Percentiles rank a stretch among this genome's conserved stretches.
Conservation (phyloP, 306 rosid species). For the Quercus mongolica region DNA sequence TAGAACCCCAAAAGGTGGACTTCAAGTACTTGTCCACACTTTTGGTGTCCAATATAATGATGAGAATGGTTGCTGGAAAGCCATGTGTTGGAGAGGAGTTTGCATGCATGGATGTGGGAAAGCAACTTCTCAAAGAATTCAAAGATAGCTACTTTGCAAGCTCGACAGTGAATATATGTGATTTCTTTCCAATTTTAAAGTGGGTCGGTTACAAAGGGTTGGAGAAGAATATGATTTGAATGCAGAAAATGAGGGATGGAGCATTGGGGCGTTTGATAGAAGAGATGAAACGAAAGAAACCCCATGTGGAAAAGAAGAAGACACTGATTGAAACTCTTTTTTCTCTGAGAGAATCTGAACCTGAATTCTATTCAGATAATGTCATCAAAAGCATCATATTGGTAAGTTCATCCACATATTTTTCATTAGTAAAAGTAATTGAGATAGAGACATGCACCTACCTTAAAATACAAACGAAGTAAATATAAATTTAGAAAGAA, state of each 20-base stretch:
- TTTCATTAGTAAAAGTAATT: no score
- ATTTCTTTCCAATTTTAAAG: conserved; percentile 28
- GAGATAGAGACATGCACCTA: no score
- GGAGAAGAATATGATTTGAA: conserved; percentile 23
- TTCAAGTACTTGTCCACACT: neutral
- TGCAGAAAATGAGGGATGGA: conserved; percentile 18
- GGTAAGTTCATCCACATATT: neutral
- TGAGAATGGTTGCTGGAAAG: conserved; percentile 33
- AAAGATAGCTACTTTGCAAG: neutral
- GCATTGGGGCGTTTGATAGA: conserved; percentile 10
- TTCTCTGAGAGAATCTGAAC: conserved; percentile 6
- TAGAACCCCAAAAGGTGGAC: neutral
- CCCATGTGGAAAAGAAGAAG: neutral
- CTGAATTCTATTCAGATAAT: conserved; percentile 10
- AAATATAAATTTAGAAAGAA: no score
- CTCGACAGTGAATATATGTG: conserved; percentile 14
- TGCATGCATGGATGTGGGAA: neutral
- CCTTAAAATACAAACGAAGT: no score
- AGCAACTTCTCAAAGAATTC: conserved; percentile 13
- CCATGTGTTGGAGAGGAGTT: conserved; percentile 24
- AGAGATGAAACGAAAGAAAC: conserved; percentile 12
- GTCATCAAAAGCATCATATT: conserved; percentile 16
- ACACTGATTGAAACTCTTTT: neutral
- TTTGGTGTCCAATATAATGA: conserved; percentile 23
- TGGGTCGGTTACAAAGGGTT: conserved; percentile 26